These are phyloP conservation scores for Lachnellula suecica DNA, from an alignment of 2,329 filamentous ascomycete genomes.

Conservation along the genomic window DNA sequence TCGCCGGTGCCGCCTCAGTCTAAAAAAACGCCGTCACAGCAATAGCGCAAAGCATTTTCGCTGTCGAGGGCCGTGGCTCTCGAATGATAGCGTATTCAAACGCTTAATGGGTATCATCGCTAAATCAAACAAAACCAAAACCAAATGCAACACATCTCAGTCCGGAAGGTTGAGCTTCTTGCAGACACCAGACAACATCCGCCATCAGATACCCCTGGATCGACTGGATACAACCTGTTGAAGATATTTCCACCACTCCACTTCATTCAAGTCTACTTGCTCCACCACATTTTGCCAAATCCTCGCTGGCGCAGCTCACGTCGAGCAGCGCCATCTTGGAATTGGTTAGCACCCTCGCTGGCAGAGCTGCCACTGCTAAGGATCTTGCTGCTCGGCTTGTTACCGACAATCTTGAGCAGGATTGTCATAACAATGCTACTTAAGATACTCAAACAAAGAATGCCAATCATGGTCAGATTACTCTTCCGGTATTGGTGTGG, in stretches of 20 bases:
- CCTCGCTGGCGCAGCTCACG: conserved; percentile 58
- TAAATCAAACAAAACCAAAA: conserved; percentile 25
- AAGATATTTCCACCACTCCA: conserved; percentile 14
- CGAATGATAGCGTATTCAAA: conserved; percentile 53
- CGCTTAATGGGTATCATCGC: conserved; percentile 55
- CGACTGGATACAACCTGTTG: conserved; percentile 21
- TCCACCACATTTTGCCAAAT: conserved; percentile 43
- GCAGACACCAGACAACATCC: conserved; percentile 4
- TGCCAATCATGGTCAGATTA: conserved; percentile 86
- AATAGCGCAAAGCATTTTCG: conserved; percentile 49
- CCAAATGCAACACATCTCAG: conserved; percentile 7
- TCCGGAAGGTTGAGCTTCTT: conserved; percentile 23
- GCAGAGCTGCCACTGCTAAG: conserved; percentile 36
- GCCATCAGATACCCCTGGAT: background rate
- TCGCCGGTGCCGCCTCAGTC: conserved; percentile 43
- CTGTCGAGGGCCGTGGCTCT: conserved; percentile 34
- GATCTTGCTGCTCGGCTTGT: conserved; percentile 49
- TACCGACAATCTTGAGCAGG: conserved; percentile 59
- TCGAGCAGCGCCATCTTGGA: conserved; percentile 60
- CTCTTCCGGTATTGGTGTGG: conserved; percentile 75
- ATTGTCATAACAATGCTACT: conserved; percentile 69
- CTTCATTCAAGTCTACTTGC: conserved; percentile 16
- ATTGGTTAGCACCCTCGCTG: conserved; percentile 39
- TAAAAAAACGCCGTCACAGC: conserved; percentile 47
- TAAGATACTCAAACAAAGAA: conserved; percentile 74